These are phyloP conservation scores for Clavispora fructus DNA, from an alignment of 805 yeast genomes.

Conservation along the genomic window DNA sequence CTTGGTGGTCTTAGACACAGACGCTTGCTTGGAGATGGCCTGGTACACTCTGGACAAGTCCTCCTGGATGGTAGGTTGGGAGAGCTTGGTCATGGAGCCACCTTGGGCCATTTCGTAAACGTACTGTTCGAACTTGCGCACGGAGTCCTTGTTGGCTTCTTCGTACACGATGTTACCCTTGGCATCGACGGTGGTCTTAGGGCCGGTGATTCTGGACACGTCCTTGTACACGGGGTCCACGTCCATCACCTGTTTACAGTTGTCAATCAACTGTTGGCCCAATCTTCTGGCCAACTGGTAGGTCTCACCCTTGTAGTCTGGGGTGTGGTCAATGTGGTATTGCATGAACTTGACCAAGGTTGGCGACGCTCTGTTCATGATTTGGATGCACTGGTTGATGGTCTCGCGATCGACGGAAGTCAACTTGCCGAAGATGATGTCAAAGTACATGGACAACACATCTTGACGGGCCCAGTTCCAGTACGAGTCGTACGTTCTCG, in stretches of 20 bases:
- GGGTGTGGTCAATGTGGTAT: constrained; percentile 77
- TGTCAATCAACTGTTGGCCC: constrained; percentile 92
- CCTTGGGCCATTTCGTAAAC: constrained; percentile 96
- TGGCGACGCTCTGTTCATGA: constrained; percentile 96
- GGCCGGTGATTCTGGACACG: constrained; percentile 91
- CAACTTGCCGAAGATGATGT: constrained; percentile 90
- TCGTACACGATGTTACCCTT: constrained; percentile 83
- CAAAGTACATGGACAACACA: constrained; percentile 86
- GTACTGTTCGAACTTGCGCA: constrained; percentile 91
- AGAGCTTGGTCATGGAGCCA: constrained; percentile 67
- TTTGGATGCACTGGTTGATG: constrained; percentile 90
- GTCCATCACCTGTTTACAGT: constrained; percentile 80
- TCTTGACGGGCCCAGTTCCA: constrained; percentile 99
- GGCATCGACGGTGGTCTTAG: constrained; percentile 80
- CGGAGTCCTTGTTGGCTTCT: constrained; percentile 84
- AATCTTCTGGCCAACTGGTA: constrained; percentile 83
- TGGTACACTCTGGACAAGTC: constrained; percentile 80
- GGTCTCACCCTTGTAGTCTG: constrained; percentile 82
- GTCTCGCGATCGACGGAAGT: constrained; percentile 93
- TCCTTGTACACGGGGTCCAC: constrained; percentile 92
- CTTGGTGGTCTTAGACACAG: constrained; percentile 57
- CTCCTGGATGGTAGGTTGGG: constrained; percentile 74
- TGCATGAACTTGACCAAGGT: constrained; percentile 95
- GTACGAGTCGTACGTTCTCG: constrained; percentile 93
- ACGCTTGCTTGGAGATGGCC: constrained; percentile 69